Conservation (phyloP, 2,329 filamentous ascomycete genomes). For the Cladosporium sp. region DNA sequence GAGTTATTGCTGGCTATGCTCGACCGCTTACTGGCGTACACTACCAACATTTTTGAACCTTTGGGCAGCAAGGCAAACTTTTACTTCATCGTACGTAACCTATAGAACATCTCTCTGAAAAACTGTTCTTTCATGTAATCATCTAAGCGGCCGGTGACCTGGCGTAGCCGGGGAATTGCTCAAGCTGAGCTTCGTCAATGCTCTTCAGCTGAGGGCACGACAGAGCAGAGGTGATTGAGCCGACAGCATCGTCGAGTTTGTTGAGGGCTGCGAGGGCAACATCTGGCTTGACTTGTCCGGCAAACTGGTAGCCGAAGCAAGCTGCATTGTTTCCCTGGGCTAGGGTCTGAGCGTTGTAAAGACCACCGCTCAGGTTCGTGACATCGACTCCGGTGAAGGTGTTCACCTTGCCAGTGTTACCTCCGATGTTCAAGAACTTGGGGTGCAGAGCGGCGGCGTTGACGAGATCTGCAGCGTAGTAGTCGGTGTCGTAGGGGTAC, state of each 20-base stretch:
- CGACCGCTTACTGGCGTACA: no score
- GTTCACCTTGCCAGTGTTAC: constrained; percentile 36
- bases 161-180: constrained; percentile 32
- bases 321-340: constrained; percentile 39
- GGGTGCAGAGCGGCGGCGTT: constrained; percentile 31
- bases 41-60: no score
- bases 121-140: no score
- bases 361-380: constrained; percentile 39
- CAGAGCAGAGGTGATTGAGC: constrained; percentile 23
- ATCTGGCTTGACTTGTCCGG: constrained; percentile 39
- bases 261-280: constrained; percentile 10
- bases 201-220: constrained; percentile 31
- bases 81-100: neutral
- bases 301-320: constrained; percentile 39
- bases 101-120: neutral
- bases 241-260: constrained; percentile 16
- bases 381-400: constrained; percentile 40
- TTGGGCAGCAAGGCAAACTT: no score
- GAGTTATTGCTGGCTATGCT: no score
- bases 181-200: constrained; percentile 31
- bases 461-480: constrained; percentile 24
- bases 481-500: constrained; percentile 28
- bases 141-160: constrained; percentile 11
- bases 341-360: constrained; percentile 42
- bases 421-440: constrained; percentile 28